Percentiles rank a stretch among this genome's conserved stretches.
These are phyloP conservation scores for Diplotaxis tenuifolia DNA, from an alignment of 345 rosid species.

Conservation along the genomic window DNA sequence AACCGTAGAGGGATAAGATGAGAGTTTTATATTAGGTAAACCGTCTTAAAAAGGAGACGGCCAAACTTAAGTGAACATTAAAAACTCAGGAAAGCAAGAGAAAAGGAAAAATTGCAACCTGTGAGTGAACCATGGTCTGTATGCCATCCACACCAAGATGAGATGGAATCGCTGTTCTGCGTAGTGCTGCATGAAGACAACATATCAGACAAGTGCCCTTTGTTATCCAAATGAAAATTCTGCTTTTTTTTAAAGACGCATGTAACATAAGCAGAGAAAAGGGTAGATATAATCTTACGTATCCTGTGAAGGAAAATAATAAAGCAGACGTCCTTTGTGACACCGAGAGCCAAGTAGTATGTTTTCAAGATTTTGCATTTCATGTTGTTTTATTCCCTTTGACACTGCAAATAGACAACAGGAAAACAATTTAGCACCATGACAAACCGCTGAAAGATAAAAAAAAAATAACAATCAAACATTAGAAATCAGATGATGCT, in stretches of 20 bases:
- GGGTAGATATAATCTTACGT: constrained; percentile 42
- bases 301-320: constrained; percentile 71
- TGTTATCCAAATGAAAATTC: background rate
- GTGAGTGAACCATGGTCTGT: constrained; percentile 89
- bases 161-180: constrained; percentile 51
- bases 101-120: constrained; percentile 40
- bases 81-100: constrained; percentile 7
- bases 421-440: background rate
- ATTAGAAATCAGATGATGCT: background rate
- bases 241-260: background rate
- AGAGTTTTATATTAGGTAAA: too few species aligned
- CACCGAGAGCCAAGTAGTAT: constrained; percentile 70
- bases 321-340: constrained; percentile 89
- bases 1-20: background rate
- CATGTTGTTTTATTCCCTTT: constrained; percentile 44
- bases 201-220: constrained; percentile 6
- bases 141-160: constrained; percentile 99
- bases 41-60: background rate
- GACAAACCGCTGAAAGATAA: background rate
- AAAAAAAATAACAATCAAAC: background rate
- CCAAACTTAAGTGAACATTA: background rate
- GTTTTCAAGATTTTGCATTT: constrained; percentile 62
- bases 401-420: constrained; percentile 44
- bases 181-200: constrained; percentile 43
- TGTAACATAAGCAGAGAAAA: background rate